phyloP scores from a whole-genome alignment of 1,284 basidiomycete genomes.

The Tilletia setariae region DNA sequence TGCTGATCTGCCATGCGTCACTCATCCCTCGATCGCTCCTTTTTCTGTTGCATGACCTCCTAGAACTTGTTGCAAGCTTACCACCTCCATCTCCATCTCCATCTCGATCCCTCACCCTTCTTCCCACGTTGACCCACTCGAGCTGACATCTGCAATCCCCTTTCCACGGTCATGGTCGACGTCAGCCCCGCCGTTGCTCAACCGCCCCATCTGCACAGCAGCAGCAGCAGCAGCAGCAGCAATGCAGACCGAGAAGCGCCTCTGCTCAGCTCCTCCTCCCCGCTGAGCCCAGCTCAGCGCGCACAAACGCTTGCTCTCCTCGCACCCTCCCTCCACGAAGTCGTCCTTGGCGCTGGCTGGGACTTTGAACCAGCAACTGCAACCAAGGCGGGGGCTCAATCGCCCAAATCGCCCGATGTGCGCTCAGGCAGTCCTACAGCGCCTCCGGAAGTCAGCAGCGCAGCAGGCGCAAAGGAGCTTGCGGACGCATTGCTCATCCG shows the following conservation, averaged over 20 bases:
- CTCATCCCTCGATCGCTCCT: no score
- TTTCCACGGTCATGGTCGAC: no score
- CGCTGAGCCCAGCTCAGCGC: constrained; percentile 19
- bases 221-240: neutral
- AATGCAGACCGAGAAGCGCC: neutral
- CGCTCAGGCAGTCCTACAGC: constrained; percentile 4
- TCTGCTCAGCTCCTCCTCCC: no score
- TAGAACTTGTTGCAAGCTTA: no score
- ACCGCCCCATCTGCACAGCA: neutral
- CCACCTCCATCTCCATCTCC: no score
- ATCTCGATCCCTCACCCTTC: no score
- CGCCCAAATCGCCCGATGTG: constrained; percentile 14
- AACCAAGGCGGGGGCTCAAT: neutral
- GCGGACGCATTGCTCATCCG: constrained; percentile 32
- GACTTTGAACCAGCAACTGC: constrained; percentile 17
- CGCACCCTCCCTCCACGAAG: constrained; percentile 27
- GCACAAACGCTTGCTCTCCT: constrained; percentile 28
- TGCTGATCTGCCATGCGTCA: no score
- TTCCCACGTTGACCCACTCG: no score
- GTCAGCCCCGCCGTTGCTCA: no score
- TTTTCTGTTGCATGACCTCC: no score
- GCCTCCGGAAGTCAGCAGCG: constrained; percentile 11
- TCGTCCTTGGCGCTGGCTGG: constrained; percentile 36
- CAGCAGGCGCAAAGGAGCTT: constrained; percentile 7
- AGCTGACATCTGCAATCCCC: no score